These are phyloP conservation scores for Xylariomycetidae sp. DNA, from an alignment of 2,329 filamentous ascomycete genomes.

Conservation along the genomic window DNA sequence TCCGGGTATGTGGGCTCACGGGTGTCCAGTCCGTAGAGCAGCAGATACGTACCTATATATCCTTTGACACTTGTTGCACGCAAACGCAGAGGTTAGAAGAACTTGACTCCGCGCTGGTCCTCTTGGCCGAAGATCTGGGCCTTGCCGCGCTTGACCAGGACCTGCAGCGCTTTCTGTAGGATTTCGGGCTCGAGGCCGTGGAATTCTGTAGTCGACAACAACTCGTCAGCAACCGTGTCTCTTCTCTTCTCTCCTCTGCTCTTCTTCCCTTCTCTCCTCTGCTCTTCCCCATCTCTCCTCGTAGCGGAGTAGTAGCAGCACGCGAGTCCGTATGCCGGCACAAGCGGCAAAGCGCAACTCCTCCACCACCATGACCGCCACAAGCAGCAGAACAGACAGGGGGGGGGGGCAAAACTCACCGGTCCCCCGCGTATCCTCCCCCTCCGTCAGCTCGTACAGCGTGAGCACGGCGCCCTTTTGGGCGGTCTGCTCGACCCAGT, in stretches of 20 bases:
- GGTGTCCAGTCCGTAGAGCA: too few relatives aligned
- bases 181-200: conserved; percentile 82
- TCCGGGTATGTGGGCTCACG: too few relatives aligned
- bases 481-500: conserved; percentile 80
- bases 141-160: conserved; percentile 84
- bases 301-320: too few relatives aligned
- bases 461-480: conserved; percentile 88
- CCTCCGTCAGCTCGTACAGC: conserved; percentile 83
- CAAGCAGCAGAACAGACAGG: conserved; percentile 1
- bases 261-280: background rate
- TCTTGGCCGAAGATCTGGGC: conserved; percentile 90
- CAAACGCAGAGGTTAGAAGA: too few relatives aligned
- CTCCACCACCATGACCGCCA: background rate
- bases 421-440: conserved; percentile 68
- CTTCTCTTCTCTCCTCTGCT: background rate
- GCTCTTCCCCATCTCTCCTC: background rate
- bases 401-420: conserved; percentile 39
- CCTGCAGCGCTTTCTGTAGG: conserved; percentile 69
- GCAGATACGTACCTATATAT: too few relatives aligned
- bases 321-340: too few relatives aligned
- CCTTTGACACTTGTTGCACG: too few relatives aligned
- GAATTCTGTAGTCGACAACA: conserved; percentile 51
- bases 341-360: too few relatives aligned
- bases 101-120: conserved; percentile 89
- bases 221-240: conserved; percentile 3